A percentile compares a stretch with the other conserved stretches of the same genome.
Evolutionary conservation across 2,329 filamentous ascomycete species (phyloP).

Genomic region (Scytalidium lignicola): DNA sequence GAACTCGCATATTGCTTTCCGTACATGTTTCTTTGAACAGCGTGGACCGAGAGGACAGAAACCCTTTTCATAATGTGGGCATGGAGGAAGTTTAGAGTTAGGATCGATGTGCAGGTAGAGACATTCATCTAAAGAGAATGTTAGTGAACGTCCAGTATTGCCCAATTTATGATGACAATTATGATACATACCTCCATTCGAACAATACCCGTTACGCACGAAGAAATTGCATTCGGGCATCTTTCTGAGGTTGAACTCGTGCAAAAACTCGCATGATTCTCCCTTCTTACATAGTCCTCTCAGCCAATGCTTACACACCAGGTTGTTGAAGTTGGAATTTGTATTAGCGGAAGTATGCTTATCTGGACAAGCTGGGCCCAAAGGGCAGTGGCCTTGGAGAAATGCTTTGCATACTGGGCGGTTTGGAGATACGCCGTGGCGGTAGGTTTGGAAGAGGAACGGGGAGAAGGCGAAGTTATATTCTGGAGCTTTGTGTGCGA

Average conservation of each 20-base stretch:
- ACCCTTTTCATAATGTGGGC: slow-evolving; percentile 87
- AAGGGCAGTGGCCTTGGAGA: slow-evolving; percentile 78
- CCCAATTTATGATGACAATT: background rate
- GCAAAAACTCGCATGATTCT: slow-evolving; percentile 92
- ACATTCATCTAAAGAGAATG: slow-evolving; percentile 64
- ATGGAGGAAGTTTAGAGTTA: slow-evolving; percentile 70
- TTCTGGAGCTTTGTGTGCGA: slow-evolving; percentile 47
- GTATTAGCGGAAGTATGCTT: slow-evolving; percentile 53
- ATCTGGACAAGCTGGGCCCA: slow-evolving; percentile 79
- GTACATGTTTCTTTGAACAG: slow-evolving; percentile 85
- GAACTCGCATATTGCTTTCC: slow-evolving; percentile 73
- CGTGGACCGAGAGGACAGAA: slow-evolving; percentile 88
- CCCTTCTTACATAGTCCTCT: slow-evolving; percentile 97
- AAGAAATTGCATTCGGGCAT: slow-evolving; percentile 99
- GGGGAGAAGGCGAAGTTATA: slow-evolving; percentile 81
- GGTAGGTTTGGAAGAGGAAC: slow-evolving; percentile 77
- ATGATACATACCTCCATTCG: slow-evolving; percentile 57
- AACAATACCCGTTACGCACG: slow-evolving; percentile 87
- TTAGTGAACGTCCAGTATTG: slow-evolving; percentile 5
- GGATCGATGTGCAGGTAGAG: slow-evolving; percentile 88
- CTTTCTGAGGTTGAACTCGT: slow-evolving; percentile 96
- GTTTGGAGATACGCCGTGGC: slow-evolving; percentile 75
- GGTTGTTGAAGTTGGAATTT: slow-evolving; percentile 60
- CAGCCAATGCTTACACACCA: slow-evolving; percentile 99
- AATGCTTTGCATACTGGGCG: slow-evolving; percentile 83